Percentiles rank a stretch among this genome's conserved stretches.
Evolutionary conservation across 164 flowering plant species (phyloP).

Genomic region (Stephania cephalantha): DNA sequence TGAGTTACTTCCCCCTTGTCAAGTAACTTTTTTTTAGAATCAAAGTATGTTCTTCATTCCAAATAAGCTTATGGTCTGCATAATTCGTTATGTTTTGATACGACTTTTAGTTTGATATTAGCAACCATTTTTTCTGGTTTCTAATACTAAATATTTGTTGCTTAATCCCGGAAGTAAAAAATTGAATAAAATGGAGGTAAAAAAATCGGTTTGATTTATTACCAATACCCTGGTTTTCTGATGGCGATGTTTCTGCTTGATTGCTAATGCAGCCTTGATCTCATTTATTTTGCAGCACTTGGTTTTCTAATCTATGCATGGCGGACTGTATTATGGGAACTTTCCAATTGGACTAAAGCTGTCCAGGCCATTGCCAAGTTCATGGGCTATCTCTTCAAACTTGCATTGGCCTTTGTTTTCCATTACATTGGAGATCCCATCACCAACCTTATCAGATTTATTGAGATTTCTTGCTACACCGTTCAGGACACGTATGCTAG

Average conservation of each 20-base stretch:
- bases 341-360: constrained; percentile 64
- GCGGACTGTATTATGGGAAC: constrained; percentile 83
- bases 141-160: not conserved
- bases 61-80: too few relatives aligned
- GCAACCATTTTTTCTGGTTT: not conserved
- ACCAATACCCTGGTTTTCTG: not conserved
- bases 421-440: constrained; percentile 63
- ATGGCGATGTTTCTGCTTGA: not conserved
- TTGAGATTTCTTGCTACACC: constrained; percentile 50
- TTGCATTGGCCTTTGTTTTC: constrained; percentile 48
- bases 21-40: too few relatives aligned
- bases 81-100: too few relatives aligned
- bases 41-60: too few relatives aligned
- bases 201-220: not conserved
- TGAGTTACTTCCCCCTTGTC: too few relatives aligned
- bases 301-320: constrained; percentile 66
- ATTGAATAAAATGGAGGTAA: not conserved
- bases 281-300: constrained; percentile 39
- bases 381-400: constrained; percentile 48
- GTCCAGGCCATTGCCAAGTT: constrained; percentile 26
- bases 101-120: too few relatives aligned
- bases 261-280: not conserved
- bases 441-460: constrained; percentile 40
- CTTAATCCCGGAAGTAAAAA: not conserved
- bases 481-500: constrained; percentile 59